These are phyloP conservation scores for Nicotiana tomentosiformis DNA, from an alignment of 257 asterid genomes.

Conservation along the genomic window DNA sequence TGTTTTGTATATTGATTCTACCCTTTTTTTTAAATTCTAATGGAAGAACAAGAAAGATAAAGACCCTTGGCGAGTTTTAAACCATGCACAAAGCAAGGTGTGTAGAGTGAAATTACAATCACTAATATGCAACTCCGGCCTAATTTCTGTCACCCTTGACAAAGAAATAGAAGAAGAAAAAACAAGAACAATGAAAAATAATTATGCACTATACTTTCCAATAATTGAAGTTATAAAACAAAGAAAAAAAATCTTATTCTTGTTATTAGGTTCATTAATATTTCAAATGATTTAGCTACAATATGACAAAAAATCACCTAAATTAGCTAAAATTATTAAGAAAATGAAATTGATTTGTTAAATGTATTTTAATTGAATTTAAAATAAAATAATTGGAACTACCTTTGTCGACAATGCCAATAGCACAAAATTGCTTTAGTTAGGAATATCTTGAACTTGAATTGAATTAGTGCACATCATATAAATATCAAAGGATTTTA, in stretches of 20 bases:
- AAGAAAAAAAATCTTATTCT: no score
- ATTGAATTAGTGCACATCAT: neutral
- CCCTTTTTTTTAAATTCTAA: no score
- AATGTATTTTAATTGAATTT: no score
- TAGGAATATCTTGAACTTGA: neutral
- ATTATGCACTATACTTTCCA: neutral
- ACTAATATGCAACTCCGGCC: no score
- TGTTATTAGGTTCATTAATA: neutral
- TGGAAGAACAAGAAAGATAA: no score
- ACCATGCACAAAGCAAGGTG: neutral
- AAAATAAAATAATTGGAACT: neutral
- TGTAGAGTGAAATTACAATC: neutral
- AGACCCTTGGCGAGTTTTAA: neutral
- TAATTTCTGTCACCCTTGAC: no score
- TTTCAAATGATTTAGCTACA: neutral
- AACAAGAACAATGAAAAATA: neutral
- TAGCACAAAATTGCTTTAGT: neutral
- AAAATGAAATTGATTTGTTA: no score
- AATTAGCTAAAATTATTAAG: neutral
- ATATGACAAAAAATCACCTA: neutral
- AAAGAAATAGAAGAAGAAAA: no score
- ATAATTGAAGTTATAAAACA: no score
- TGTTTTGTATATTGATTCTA: no score
- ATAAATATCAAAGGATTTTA: neutral
- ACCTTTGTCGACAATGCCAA: neutral